These are phyloP conservation scores for Magnaporthiopsis poae DNA, from an alignment of 2,329 filamentous ascomycete genomes.

Conservation along the genomic window DNA sequence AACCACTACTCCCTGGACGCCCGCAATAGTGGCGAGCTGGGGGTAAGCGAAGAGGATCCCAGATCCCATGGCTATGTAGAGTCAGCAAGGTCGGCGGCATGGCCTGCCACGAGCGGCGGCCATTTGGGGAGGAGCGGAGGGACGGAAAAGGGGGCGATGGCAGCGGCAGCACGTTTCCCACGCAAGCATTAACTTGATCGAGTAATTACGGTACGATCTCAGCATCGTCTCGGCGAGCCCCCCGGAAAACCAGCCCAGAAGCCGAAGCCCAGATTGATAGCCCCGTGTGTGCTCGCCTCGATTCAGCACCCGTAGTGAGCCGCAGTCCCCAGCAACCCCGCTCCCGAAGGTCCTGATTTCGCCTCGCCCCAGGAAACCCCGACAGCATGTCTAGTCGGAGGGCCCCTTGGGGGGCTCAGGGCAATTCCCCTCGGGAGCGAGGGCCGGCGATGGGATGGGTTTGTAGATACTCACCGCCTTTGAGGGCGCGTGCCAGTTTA, in stretches of 20 bases:
- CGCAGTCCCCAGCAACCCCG: slow-evolving; percentile 30
- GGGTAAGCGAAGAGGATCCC: slow-evolving; percentile 77
- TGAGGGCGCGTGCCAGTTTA: background rate
- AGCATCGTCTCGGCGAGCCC: slow-evolving; percentile 53
- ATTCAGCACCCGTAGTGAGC: slow-evolving; percentile 83
- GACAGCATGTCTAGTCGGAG: background rate
- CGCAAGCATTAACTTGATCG: slow-evolving; percentile 99
- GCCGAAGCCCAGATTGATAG: background rate
- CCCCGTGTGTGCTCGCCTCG: slow-evolving; percentile 25
- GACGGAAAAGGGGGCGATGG: slow-evolving; percentile 25
- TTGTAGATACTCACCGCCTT: slow-evolving; percentile 7
- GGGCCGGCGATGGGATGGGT: slow-evolving; percentile 1
- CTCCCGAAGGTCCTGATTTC: background rate
- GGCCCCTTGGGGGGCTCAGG: background rate
- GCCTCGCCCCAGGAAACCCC: background rate
- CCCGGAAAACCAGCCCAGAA: background rate
- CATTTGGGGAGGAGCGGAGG: slow-evolving; percentile 18
- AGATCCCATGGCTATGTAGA: slow-evolving; percentile 60
- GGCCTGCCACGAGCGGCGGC: slow-evolving; percentile 15
- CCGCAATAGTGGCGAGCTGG: slow-evolving; percentile 66
- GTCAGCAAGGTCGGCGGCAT: slow-evolving; percentile 2
- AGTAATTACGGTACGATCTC: slow-evolving; percentile 93
- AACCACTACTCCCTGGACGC: slow-evolving; percentile 67
- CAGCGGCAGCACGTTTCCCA: slow-evolving; percentile 95
- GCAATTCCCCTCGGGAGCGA: background rate